Conservation (phyloP, 306 rosid genomes). For the Macrotyloma uniflorum region DNA sequence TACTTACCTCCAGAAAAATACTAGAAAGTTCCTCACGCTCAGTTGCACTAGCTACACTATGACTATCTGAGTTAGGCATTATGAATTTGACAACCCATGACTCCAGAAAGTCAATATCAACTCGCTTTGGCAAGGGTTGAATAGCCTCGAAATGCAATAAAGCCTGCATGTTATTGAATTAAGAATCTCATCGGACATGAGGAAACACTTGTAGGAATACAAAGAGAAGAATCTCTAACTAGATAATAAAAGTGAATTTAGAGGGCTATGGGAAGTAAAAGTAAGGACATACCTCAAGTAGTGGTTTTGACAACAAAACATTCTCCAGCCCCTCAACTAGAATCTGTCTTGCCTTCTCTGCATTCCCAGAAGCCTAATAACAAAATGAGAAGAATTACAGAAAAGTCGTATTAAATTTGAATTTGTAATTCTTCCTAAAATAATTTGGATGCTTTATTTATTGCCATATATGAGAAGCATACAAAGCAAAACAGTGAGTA, state of each 20-base stretch:
- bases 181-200: constrained; percentile 21
- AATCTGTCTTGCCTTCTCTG: constrained; percentile 83
- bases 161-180: constrained; percentile 59
- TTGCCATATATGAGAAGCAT: not conserved
- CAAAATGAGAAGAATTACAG: constrained; percentile 19
- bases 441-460: constrained; percentile 3
- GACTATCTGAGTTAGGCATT: constrained; percentile 68
- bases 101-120: constrained; percentile 75
- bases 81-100: constrained; percentile 77
- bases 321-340: constrained; percentile 79
- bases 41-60: constrained; percentile 55
- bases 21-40: constrained; percentile 91
- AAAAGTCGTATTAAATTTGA: not conserved
- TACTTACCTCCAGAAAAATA: constrained; percentile 84
- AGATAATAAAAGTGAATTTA: not conserved
- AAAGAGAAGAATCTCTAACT: constrained; percentile 6
- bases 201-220: not conserved
- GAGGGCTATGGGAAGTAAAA: not conserved
- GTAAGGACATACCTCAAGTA: constrained; percentile 69
- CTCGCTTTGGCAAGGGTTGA: constrained; percentile 71
- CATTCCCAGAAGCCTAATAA: constrained; percentile 73
- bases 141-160: constrained; percentile 89
- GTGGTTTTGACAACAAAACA: constrained; percentile 67
- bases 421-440: not conserved
- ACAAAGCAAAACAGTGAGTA: not conserved